Conservation (phyloP, 352 stramenopile species). For the Phytophthora ohioensis region DNA sequence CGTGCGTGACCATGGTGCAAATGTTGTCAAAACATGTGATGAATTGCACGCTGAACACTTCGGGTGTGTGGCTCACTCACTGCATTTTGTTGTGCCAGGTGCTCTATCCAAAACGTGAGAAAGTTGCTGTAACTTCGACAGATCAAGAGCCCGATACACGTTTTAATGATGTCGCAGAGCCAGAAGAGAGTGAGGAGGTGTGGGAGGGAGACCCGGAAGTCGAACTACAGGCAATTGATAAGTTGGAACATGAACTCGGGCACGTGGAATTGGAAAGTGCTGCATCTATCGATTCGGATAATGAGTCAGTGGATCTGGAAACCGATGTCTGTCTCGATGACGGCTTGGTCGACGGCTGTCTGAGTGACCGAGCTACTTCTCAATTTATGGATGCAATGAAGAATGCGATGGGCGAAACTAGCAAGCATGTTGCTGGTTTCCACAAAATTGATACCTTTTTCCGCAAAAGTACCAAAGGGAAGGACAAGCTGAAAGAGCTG, state of each 20-base stretch:
- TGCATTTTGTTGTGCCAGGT: slow-evolving; percentile 20
- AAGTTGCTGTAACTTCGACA: neutral
- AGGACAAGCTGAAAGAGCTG: slow-evolving; percentile 15
- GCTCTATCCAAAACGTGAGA: slow-evolving; percentile 8
- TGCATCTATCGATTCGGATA: neutral
- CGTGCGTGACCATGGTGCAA: neutral
- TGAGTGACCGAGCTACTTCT: neutral
- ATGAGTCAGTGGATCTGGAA: slow-evolving; percentile 4
- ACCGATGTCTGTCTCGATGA: slow-evolving; percentile 14
- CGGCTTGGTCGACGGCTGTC: slow-evolving; percentile 8
- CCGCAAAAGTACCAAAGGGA: slow-evolving; percentile 20
- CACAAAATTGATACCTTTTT: slow-evolving; percentile 21
- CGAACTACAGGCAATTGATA: slow-evolving; percentile 14
- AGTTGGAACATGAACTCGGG: slow-evolving; percentile 1
- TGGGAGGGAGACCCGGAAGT: slow-evolving; percentile 5
- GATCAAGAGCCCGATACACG: neutral
- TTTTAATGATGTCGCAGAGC: neutral
- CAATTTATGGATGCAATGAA: slow-evolving; percentile 12
- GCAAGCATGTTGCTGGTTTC: slow-evolving; percentile 18
- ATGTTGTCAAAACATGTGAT: neutral
- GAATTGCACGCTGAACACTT: slow-evolving; percentile 18
- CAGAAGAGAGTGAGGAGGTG: slow-evolving; percentile 1
- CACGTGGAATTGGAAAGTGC: neutral
- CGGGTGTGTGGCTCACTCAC: slow-evolving; percentile 17
- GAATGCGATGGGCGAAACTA: slow-evolving; percentile 2